Conservation (phyloP, 495 filamentous ascomycete species). For the Daldinia caldariorum region DNA sequence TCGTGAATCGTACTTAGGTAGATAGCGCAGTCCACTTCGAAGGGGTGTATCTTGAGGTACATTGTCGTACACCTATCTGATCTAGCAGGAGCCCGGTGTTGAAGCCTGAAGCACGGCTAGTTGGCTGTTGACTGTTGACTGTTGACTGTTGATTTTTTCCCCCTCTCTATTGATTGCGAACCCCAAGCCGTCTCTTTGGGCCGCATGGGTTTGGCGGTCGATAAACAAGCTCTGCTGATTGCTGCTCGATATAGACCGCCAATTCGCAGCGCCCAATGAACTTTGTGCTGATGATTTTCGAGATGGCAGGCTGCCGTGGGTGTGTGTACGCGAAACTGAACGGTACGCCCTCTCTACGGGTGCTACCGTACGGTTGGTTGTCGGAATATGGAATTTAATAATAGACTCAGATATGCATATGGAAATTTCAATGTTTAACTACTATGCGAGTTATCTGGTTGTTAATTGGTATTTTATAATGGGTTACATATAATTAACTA, state of each 20-base stretch:
- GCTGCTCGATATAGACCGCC: slow-evolving; percentile 11
- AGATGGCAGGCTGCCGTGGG: slow-evolving; percentile 7
- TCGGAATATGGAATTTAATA: slow-evolving; percentile 24
- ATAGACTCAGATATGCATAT: slow-evolving; percentile 31
- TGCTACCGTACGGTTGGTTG: slow-evolving; percentile 21
- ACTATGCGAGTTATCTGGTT: background rate
- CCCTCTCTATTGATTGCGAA: slow-evolving; percentile 8
- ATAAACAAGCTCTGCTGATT: slow-evolving; percentile 6
- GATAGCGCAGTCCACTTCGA: background rate
- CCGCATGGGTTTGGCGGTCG: slow-evolving; percentile 3
- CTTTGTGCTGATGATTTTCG: slow-evolving; percentile 10
- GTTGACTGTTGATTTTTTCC: background rate
- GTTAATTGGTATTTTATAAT: background rate
- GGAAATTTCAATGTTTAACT: slow-evolving; percentile 30
- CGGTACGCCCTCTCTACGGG: slow-evolving; percentile 18
- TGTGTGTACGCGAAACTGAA: slow-evolving; percentile 21
- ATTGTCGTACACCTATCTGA: background rate
- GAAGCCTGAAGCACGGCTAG: background rate
- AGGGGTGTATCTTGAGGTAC: background rate
- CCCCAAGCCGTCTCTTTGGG: background rate
- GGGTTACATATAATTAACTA: background rate
- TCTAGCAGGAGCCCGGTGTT: background rate
- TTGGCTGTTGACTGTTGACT: slow-evolving; percentile 5
- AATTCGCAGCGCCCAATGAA: slow-evolving; percentile 6
- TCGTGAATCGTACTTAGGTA: background rate